Conservation (phyloP, 169 alveolate species). For the Cryptosporidium meleagridis region DNA sequence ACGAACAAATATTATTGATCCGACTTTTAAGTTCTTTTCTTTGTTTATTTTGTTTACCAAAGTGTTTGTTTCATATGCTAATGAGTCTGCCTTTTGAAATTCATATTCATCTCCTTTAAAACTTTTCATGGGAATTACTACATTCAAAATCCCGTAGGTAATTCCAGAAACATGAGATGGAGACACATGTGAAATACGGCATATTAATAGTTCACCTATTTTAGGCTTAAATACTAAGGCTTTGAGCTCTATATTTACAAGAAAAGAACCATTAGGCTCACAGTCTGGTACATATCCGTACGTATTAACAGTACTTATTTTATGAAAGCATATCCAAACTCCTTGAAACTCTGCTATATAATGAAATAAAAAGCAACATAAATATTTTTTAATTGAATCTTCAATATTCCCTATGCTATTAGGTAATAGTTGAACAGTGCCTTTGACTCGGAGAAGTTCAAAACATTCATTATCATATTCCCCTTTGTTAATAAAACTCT, state of each 20-base stretch:
- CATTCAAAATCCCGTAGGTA: conserved; percentile 60
- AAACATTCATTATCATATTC: conserved; percentile 49
- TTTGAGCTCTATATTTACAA: conserved; percentile 59
- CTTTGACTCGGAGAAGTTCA: conserved; percentile 56
- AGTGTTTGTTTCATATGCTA: conserved; percentile 38
- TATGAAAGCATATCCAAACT: conserved; percentile 71
- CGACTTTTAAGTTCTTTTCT: conserved; percentile 21
- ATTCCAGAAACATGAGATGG: conserved; percentile 69
- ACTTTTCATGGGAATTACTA: conserved; percentile 41
- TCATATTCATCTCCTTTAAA: conserved; percentile 32
- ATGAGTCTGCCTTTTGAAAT: conserved; percentile 30
- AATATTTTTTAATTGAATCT: conserved; percentile 39
- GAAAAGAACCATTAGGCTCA: conserved; percentile 71
- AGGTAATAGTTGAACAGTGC: conserved; percentile 65
- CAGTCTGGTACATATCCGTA: conserved; percentile 60
- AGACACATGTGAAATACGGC: conserved; percentile 60
- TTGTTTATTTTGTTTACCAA: conserved; percentile 30
- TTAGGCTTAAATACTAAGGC: conserved; percentile 69
- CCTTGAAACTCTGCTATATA: conserved; percentile 71
- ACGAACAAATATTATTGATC: conserved; percentile 23
- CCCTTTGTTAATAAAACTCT: conserved; percentile 26
- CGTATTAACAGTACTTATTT: conserved; percentile 22
- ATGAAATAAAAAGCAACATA: conserved; percentile 63
- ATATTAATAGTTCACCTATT: conserved; percentile 37
- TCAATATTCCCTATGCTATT: conserved; percentile 50